phyloP scores from a whole-genome alignment of 1,284 basidiomycete species.

The Boletus smithii region DNA sequence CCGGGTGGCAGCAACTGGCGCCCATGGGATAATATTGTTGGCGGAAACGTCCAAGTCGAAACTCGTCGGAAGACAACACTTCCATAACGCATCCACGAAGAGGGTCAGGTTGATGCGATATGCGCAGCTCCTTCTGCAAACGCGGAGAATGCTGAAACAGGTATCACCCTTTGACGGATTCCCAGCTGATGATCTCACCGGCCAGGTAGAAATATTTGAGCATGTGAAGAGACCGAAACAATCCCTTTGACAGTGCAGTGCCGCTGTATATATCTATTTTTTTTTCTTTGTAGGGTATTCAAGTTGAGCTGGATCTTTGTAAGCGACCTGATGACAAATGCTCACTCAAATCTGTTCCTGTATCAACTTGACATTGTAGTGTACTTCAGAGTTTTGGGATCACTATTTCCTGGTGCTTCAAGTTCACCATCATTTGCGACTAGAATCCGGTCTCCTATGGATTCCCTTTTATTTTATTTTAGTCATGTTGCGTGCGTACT shows the following conservation, averaged over 20 bases:
- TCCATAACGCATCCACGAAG: conserved; percentile 33
- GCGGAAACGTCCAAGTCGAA: conserved; percentile 31
- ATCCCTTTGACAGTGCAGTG: conserved; percentile 5
- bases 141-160: conserved; percentile 32
- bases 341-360: not conserved
- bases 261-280: conserved; percentile 7
- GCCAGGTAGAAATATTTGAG: conserved; percentile 20
- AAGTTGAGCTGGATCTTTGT: conserved; percentile 4
- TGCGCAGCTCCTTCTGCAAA: conserved; percentile 14
- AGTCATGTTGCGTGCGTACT: not conserved
- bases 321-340: conserved; percentile 11
- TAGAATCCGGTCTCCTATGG: conserved; percentile 17
- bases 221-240: conserved; percentile 25
- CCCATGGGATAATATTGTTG: conserved; percentile 15
- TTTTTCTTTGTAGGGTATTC: conserved; percentile 2
- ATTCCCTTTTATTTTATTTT: not conserved
- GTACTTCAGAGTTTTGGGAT: too few species aligned
- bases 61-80: conserved; percentile 31
- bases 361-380: conserved; percentile 7
- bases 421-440: conserved; percentile 17
- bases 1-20: conserved; percentile 14
- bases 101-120: conserved; percentile 14
- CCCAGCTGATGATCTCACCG: conserved; percentile 29
- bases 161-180: conserved; percentile 27
- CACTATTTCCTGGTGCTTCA: conserved; percentile 1